Conservation (phyloP, 2,329 filamentous ascomycete genomes). For the Colletotrichum sp. region DNA sequence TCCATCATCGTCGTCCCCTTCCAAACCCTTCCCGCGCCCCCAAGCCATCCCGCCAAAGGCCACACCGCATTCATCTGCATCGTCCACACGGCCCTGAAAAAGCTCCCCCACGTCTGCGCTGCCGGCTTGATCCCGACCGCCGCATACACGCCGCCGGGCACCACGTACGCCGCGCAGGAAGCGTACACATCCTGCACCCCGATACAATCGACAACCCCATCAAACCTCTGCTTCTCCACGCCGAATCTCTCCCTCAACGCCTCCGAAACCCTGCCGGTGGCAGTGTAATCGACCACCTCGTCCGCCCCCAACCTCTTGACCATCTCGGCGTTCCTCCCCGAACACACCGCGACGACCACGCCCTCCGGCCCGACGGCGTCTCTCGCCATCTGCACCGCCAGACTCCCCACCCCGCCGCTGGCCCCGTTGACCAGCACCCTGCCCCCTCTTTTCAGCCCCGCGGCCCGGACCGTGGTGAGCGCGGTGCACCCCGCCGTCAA, state of each 20-base stretch:
- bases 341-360: constrained; percentile 52
- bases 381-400: constrained; percentile 48
- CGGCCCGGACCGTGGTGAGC: constrained; percentile 39
- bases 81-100: constrained; percentile 32
- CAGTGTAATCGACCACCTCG: constrained; percentile 35
- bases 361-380: constrained; percentile 42
- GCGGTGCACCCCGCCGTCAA: constrained; percentile 42
- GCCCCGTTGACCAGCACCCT: constrained; percentile 54
- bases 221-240: constrained; percentile 29
- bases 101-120: constrained; percentile 30
- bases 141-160: constrained; percentile 39
- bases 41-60: constrained; percentile 38
- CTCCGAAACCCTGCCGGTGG: neutral
- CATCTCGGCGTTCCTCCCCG: constrained; percentile 46
- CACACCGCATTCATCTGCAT: constrained; percentile 43
- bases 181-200: constrained; percentile 51
- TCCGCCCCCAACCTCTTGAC: constrained; percentile 52
- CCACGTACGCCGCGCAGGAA: constrained; percentile 42
- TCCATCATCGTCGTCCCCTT: constrained; percentile 36
- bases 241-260: neutral
- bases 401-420: constrained; percentile 53
- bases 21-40: constrained; percentile 41
- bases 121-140: constrained; percentile 44
- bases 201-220: constrained; percentile 54
- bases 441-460: constrained; percentile 39